Base-by-base conservation (phyloP, 139 green algal species). In the Chlamydomonas schloesseri region DNA sequence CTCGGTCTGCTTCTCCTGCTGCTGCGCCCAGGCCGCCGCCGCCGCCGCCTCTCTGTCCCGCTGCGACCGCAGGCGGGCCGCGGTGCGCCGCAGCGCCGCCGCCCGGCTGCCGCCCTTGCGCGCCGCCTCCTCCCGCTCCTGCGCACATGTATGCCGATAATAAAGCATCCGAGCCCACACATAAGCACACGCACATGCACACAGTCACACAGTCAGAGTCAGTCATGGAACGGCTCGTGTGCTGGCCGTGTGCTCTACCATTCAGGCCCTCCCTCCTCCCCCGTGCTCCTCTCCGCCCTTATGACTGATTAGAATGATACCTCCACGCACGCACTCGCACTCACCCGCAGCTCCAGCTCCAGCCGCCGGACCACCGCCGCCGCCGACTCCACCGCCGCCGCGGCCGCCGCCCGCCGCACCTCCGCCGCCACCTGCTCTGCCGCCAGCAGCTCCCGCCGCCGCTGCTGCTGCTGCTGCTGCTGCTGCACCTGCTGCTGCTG, bases 271-370 rank as follows among this genome's bases (percentile, higher is more conserved):
- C n/a, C n/a, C n/a, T n/a, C n/a, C n/a, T n/a, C n/a, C n/a, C n/a
- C n/a, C n/a, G n/a, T n/a, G n/a, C n/a, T n/a, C n/a, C n/a, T n/a
- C n/a, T n/a, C n/a, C n/a, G n/a, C n/a, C n/a, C n/a, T n/a, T n/a
- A n/a, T n/a, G n/a, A n/a, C n/a, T n/a, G n/a, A n/a, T n/a, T n/a
- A n/a, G n/a, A n/a, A n/a, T n/a, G n/a, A n/a, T n/a, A n/a, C n/a
- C n/a, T n/a, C n/a, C n/a, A n/a, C 26, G 62, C 24, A 14, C 62
- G 3, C 62, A 3, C 62, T 6, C 62, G 21, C 70, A 57, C 71
- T 5, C 58, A 82, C 75, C 75, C 37, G 75, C 47, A 71, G 60
- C 73, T 70, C 29, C 46, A 9, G 46, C 37, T 77, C 71, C 74
- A 76, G 69, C 42, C 73, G 17, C 8, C 29, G 23, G n/a, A 42